Evolutionary conservation across 2,329 filamentous ascomycete genomes (phyloP), one percentile per base, ranked within the genome.

Genomic region (Colletotrichum tropicicola): DNA sequence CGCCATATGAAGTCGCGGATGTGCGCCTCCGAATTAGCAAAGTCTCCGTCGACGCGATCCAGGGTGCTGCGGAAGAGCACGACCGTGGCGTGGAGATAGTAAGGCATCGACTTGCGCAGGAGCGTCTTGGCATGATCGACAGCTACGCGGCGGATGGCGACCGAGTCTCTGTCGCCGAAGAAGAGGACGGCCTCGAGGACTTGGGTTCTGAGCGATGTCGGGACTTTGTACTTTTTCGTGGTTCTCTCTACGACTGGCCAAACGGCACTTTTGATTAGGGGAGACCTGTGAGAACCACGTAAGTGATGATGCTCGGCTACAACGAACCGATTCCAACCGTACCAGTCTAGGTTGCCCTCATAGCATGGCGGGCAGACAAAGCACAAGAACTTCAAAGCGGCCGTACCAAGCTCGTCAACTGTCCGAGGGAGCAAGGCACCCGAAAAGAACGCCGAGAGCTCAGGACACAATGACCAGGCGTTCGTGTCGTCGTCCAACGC

Each of bases 311-410:
- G 0, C 3, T 1, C 15, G 1, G 0, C 27, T 28, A 6, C 2
- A 2, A 5, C 2, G 5, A 0, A 45, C 47, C 1, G 15, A 1
- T 7, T 35, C 3, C 2, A 9, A 21, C 9, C 59, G 15, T 71
- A 75, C 75, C 75, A 77, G 13, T 68, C 66, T 3, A 66, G 68
- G 19, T 75, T 74, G 6, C 75, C 75, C 47, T 77, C 75, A 12
- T 73, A 76, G 30, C 72, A 73, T 4, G 72, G 75, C 3, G 75
- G 75, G 10, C 72, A 74, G 2, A 69, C 66, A 44, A 74, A 76
- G 21, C 73, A 77, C 0, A 77, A 6, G 0, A 77, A 37, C 2
- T 63, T 70, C 0, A 77, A 28, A 0, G 70, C 72, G 0, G 68
- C 60, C 0, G 54, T 56, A 1, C 65, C 60, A n/a, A 73, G 66